These are phyloP conservation scores for Penicillium sp. DNA, from an alignment of 2,329 filamentous ascomycete genomes.

Conservation along the genomic window DNA sequence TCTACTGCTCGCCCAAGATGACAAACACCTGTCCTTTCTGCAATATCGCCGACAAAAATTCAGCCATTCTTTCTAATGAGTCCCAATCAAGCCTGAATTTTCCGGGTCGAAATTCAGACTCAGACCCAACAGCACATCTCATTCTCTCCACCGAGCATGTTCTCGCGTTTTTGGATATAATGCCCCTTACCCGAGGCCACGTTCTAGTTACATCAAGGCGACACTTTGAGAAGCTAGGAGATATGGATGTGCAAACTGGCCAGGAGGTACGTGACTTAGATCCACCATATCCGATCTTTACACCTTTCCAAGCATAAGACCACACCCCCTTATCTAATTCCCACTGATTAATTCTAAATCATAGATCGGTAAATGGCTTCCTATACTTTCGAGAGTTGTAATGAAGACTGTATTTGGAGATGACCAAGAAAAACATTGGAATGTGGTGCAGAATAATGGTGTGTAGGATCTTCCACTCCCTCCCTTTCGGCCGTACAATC, in stretches of 20 bases:
- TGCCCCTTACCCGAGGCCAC: conserved; percentile 83
- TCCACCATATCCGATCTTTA: not conserved
- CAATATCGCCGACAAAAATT: conserved; percentile 58
- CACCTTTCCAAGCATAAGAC: not conserved
- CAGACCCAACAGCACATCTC: conserved; percentile 55
- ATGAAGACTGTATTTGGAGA: conserved; percentile 67
- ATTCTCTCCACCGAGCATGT: conserved; percentile 78
- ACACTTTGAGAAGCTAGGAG: conserved; percentile 78
- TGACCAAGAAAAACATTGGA: conserved; percentile 71
- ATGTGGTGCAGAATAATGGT: conserved; percentile 95
- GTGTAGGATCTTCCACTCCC: conserved; percentile 6
- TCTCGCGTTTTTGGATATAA: conserved; percentile 89
- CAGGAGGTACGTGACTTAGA: conserved; percentile 61
- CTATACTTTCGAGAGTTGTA: conserved; percentile 67
- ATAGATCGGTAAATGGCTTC: conserved; percentile 52
- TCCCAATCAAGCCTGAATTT: conserved; percentile 27
- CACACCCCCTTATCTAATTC: not conserved
- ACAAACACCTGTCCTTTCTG: conserved; percentile 59
- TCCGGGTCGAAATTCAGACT: conserved; percentile 14
- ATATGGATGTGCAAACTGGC: conserved; percentile 67
- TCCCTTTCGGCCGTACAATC: conserved; percentile 1
- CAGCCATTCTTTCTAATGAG: conserved; percentile 37
- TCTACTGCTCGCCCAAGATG: conserved; percentile 17
- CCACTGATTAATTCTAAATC: not conserved
- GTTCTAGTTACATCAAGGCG: conserved; percentile 77